Evolutionary conservation across 148 eudicot species (phyloP).

Genomic region (Euryodendron excelsum): DNA sequence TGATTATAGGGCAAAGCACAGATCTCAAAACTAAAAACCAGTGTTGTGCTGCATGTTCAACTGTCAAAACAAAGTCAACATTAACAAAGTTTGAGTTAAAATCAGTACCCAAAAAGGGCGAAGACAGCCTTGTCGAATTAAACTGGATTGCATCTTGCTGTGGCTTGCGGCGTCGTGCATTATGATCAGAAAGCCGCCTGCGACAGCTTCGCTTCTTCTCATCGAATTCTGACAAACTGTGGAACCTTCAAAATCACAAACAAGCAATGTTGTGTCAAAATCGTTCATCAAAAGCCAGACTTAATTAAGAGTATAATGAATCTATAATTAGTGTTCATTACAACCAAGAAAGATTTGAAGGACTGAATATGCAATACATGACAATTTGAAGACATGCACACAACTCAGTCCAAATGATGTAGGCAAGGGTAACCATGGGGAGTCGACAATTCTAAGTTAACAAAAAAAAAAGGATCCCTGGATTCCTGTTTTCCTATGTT

Average conservation of each 20-base stretch:
- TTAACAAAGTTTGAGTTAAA: not conserved
- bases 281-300: not conserved
- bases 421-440: not conserved
- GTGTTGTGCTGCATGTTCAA: not conserved
- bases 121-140: constrained; percentile 51
- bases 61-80: not conserved
- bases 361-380: not conserved
- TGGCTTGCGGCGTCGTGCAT: constrained; percentile 90
- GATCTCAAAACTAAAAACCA: not conserved
- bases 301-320: not conserved
- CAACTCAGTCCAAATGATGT: not conserved
- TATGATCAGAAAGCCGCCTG: constrained; percentile 85
- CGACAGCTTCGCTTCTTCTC: constrained; percentile 95
- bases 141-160: constrained; percentile 67
- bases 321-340: not conserved
- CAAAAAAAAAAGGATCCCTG: not conserved
- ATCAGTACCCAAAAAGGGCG: constrained; percentile 52
- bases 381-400: not conserved
- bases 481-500: not conserved
- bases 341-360: not conserved
- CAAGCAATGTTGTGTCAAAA: constrained; percentile 4
- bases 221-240: constrained; percentile 80
- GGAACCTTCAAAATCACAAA: constrained; percentile 58
- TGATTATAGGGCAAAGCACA: not conserved
- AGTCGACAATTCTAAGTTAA: not conserved